Evolutionary conservation across 2,329 filamentous ascomycete genomes (phyloP).

Genomic region (Pestalotiopsis sp.): DNA sequence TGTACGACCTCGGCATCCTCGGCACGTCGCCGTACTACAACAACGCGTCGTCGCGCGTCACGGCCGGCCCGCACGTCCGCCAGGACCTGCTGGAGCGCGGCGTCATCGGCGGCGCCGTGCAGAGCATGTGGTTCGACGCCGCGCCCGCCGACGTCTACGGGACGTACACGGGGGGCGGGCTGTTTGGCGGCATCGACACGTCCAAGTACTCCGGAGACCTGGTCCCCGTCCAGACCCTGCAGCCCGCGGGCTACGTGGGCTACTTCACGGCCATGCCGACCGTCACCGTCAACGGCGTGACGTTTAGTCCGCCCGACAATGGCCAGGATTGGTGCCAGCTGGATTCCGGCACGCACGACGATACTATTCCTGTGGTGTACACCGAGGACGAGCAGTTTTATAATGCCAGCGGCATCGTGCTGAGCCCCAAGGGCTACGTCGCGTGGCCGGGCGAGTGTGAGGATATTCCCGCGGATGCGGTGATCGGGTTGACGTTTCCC

Average conservation of each 20-base stretch:
- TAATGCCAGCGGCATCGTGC: constrained; percentile 14
- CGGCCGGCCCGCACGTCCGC: constrained; percentile 31
- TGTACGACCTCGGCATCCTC: constrained; percentile 33
- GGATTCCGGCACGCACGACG: constrained; percentile 13
- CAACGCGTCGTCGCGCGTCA: constrained; percentile 17
- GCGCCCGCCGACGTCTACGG: constrained; percentile 22
- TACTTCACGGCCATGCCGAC: constrained; percentile 27
- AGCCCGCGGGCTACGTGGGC: constrained; percentile 18
- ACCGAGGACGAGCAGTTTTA: constrained; percentile 18
- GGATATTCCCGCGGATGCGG: constrained; percentile 28
- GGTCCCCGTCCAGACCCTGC: constrained; percentile 32
- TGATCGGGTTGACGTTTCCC: constrained; percentile 28
- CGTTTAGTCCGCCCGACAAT: constrained; percentile 16
- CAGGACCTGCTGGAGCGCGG: constrained; percentile 33
- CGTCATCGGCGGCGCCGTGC: constrained; percentile 28
- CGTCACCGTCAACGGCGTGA: constrained; percentile 23
- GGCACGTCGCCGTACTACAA: constrained; percentile 30
- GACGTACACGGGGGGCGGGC: constrained; percentile 30
- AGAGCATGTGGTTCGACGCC: constrained; percentile 37
- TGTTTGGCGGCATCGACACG: constrained; percentile 36
- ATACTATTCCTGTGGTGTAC: constrained; percentile 18
- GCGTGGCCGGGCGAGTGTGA: constrained; percentile 32
- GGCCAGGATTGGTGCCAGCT: not conserved
- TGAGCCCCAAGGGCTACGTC: constrained; percentile 13
- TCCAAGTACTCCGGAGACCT: constrained; percentile 35